phyloP scores from a whole-genome alignment of 2,329 filamentous ascomycete genomes.

The Clonostachys chloroleuca region DNA sequence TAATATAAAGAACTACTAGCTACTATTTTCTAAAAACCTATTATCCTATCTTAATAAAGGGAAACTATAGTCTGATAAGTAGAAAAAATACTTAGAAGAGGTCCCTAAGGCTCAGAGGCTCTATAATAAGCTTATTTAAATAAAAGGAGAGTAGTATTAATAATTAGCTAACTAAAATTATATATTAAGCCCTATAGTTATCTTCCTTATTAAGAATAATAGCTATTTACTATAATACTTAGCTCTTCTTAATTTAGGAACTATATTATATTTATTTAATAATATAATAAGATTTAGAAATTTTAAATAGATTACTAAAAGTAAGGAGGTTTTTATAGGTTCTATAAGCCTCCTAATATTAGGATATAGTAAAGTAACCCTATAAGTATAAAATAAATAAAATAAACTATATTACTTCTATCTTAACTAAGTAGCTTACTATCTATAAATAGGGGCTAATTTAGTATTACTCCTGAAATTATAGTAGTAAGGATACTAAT shows the following conservation, averaged over 20 bases:
- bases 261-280: neutral
- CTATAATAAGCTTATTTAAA: neutral
- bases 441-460: too few species aligned
- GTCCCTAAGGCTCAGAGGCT: neutral
- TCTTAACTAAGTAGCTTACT: too few species aligned
- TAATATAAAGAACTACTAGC: too few species aligned
- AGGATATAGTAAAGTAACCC: neutral
- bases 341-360: neutral
- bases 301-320: neutral
- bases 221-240: too few species aligned
- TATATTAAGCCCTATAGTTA: neutral
- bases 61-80: too few species aligned
- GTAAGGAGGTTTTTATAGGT: neutral
- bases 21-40: too few species aligned
- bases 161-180: neutral
- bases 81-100: neutral
- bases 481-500: too few species aligned
- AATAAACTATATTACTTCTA: too few species aligned
- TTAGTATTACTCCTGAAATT: too few species aligned
- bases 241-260: too few species aligned
- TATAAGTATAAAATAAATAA: neutral
- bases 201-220: neutral
- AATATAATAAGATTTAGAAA: neutral
- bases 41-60: too few species aligned
- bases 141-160: neutral